Evolutionary conservation across 2,329 filamentous ascomycete species (phyloP).

Genomic region (Trichoderma polysporum): DNA sequence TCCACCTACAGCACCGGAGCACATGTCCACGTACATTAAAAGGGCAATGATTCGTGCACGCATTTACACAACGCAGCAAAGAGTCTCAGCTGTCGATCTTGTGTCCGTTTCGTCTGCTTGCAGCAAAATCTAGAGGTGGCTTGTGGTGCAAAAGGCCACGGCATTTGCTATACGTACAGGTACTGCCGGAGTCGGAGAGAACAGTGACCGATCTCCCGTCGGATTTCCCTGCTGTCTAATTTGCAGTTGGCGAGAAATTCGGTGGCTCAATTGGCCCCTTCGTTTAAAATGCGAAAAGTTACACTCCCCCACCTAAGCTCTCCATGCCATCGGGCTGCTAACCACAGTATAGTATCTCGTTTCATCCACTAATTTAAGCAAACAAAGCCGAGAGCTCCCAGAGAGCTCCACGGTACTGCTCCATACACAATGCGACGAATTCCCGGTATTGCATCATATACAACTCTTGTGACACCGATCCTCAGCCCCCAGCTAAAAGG

Average conservation of each 20-base stretch:
- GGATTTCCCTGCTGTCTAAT: background rate
- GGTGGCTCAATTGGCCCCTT: background rate
- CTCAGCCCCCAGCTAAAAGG: background rate
- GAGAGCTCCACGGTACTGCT: background rate
- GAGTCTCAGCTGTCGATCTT: background rate
- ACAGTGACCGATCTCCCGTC: background rate
- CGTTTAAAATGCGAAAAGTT: background rate
- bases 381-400: background rate
- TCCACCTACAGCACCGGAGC: background rate
- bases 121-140: background rate
- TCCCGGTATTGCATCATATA: background rate
- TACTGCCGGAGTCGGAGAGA: conserved; percentile 5
- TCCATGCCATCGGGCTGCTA: background rate
- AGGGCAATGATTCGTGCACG: background rate
- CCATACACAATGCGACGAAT: background rate
- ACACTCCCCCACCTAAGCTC: background rate
- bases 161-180: background rate
- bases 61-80: background rate
- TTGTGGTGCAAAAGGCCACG: background rate
- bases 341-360: background rate
- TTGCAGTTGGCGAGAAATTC: background rate
- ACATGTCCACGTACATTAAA: background rate
- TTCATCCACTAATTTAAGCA: background rate
- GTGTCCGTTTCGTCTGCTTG: background rate
- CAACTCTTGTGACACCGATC: background rate